Base-by-base conservation (phyloP, 2,329 filamentous ascomycete genomes). In the Aphanocladium album region DNA sequence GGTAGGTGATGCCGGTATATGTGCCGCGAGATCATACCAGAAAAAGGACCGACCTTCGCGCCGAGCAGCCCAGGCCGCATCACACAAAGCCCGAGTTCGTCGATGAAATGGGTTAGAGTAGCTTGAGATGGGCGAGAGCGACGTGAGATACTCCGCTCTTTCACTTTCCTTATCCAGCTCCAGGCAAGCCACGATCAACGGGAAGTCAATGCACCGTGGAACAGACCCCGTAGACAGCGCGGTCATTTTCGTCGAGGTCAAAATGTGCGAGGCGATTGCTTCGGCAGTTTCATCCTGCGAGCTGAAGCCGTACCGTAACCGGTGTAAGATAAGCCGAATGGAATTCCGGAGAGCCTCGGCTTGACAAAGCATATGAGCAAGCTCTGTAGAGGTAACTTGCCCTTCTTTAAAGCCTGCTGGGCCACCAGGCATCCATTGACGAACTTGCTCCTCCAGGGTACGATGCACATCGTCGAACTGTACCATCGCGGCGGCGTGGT, bases 301-400 rank as follows among this genome's bases (percentile, higher is more conserved):
- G 30, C 67, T 62, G 56, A 67, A 71, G 0, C 62, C 62, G 57
- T 64, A 57, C 12, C 64, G 62, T 2, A 72, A 60, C 1, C 69
- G 62, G 45, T 70, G 66, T 0, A 69, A 55, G 8, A 71, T 59
- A 7, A 72, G 63, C 5, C 69, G 60, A 7, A 62, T 64, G 1
- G 65, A 65, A 3, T 64, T 54, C 4, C 64, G 66, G 60, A 68
- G 64, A 14, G 67, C 65, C 19, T 68, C 66, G 1, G 64, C 66
- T 27, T 72, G 70, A 14, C 68, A 69, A 46, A 70, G 61, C 69
- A 72, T 70, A 51, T 69, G 69, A 0, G 67, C 61, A 2, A 70
- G 62, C 30, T 71, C 70, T 11, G 54, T 49, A 0, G 66, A 47
- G 4, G 64, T 64, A 19, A 65, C 70, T 12, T 9, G 9, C 4